Percentiles rank a stretch among this genome's conserved stretches.
Evolutionary conservation across 345 rosid genomes (phyloP).

Genomic region (Trapa bicornis): DNA sequence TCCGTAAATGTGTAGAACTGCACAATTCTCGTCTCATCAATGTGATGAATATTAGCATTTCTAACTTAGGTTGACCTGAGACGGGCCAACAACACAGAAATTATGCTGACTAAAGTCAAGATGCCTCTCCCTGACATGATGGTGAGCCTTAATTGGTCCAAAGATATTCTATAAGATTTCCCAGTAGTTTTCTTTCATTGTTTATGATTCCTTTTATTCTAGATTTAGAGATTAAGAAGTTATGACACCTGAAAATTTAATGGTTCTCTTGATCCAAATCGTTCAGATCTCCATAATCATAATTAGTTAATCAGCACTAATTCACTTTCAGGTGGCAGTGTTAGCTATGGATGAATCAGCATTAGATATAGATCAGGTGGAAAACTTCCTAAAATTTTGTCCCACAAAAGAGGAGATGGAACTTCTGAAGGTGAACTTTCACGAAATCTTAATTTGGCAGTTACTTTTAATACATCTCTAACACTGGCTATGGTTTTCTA

Average conservation of each 20-base stretch:
- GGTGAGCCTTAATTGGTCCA: slow-evolving; percentile 43
- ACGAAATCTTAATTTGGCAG: not conserved
- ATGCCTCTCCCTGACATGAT: slow-evolving; percentile 99
- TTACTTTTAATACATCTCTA: not conserved
- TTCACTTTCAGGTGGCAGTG: slow-evolving; percentile 60
- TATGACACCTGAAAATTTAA: not conserved
- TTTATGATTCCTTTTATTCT: not conserved
- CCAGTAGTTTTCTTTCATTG: not conserved
- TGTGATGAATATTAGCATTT: slow-evolving; percentile 2
- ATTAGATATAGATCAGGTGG: slow-evolving; percentile 94
- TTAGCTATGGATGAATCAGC: slow-evolving; percentile 88
- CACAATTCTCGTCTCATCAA: not conserved
- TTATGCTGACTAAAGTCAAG: slow-evolving; percentile 99
- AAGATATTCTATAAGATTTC: not conserved
- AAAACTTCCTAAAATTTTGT: slow-evolving; percentile 92
- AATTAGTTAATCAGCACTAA: not conserved
- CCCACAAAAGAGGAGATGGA: slow-evolving; percentile 99
- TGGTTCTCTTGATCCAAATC: slow-evolving; percentile 1
- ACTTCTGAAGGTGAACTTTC: slow-evolving; percentile 60
- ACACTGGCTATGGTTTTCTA: not conserved
- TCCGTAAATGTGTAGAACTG: not conserved
- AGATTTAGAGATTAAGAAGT: not conserved
- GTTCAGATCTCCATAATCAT: not conserved
- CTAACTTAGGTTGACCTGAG: slow-evolving; percentile 75
- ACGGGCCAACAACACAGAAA: slow-evolving; percentile 98